Conservation (phyloP, 2,329 filamentous ascomycete genomes). For the Lomentospora prolificans region DNA sequence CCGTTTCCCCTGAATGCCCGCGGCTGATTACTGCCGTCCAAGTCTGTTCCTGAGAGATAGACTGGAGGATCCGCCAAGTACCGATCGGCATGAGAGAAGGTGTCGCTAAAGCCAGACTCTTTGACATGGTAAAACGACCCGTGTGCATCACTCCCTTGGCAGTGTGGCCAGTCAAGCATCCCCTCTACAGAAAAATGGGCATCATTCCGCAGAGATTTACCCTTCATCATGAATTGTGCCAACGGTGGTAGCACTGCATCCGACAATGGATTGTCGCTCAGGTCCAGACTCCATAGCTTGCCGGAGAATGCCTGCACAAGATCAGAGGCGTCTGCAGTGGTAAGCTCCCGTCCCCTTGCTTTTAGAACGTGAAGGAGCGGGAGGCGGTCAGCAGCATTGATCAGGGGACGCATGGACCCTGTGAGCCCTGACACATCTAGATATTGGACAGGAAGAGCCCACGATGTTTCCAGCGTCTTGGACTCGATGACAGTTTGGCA, state of each 20-base stretch:
- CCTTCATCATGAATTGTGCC: not conserved
- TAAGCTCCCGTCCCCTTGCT: slow-evolving; percentile 34
- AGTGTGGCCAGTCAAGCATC: slow-evolving; percentile 20
- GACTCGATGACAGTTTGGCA: slow-evolving; percentile 29
- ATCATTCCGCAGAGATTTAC: slow-evolving; percentile 14
- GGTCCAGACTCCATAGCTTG: slow-evolving; percentile 47
- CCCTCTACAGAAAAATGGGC: slow-evolving; percentile 36
- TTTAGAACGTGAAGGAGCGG: slow-evolving; percentile 43
- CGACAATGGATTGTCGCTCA: slow-evolving; percentile 41
- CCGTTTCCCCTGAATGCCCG: slow-evolving; percentile 19
- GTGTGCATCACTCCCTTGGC: slow-evolving; percentile 22
- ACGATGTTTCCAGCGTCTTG: slow-evolving; percentile 24
- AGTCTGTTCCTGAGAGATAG: slow-evolving; percentile 18
- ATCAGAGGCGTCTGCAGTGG: slow-evolving; percentile 24
- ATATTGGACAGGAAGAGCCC: not conserved
- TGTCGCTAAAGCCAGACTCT: slow-evolving; percentile 36
- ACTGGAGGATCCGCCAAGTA: slow-evolving; percentile 39
- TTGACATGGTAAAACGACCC: slow-evolving; percentile 33
- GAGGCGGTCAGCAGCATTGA: slow-evolving; percentile 25
- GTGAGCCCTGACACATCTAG: slow-evolving; percentile 42
- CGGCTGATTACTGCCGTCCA: not conserved
- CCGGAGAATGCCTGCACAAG: slow-evolving; percentile 18
- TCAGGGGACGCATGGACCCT: slow-evolving; percentile 30
- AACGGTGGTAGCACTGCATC: slow-evolving; percentile 23
- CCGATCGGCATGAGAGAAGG: slow-evolving; percentile 34